phyloP scores from a whole-genome alignment of 371 early-diverging fungal genomes.

The Sporodiniella umbellata region DNA sequence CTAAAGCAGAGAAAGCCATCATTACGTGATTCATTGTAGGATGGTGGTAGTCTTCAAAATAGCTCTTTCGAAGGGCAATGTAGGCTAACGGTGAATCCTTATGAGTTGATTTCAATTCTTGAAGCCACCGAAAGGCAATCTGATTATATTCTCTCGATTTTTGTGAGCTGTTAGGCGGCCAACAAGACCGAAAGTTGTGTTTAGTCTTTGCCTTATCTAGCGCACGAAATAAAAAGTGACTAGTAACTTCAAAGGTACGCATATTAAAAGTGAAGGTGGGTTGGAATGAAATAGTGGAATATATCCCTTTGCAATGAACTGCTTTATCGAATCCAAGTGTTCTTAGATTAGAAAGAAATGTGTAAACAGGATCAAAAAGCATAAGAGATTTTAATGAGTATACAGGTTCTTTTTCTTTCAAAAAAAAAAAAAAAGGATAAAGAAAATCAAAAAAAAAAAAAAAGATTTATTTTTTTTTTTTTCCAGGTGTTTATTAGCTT shows the following conservation, averaged over 20 bases:
- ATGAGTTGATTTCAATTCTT: conserved; percentile 23
- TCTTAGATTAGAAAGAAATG: not conserved
- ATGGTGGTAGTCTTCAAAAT: conserved; percentile 41
- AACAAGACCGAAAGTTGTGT: conserved; percentile 23
- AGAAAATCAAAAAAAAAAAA: not conserved
- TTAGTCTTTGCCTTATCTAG: conserved; percentile 19
- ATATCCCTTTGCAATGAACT: not conserved
- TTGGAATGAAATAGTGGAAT: not conserved
- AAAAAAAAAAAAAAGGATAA: not conserved
- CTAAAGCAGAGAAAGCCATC: conserved; percentile 26
- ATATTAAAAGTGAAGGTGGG: conserved; percentile 7
- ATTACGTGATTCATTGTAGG: conserved; percentile 27
- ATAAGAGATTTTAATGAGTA: too few species aligned
- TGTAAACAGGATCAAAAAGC: not conserved
- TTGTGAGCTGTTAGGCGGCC: conserved; percentile 34
- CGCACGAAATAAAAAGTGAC: conserved; percentile 30
- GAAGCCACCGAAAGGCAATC: conserved; percentile 32
- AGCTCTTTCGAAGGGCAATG: conserved; percentile 29
- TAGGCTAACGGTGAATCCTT: conserved; percentile 11
- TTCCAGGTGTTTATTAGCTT: too few species aligned
- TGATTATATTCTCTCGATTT: conserved; percentile 34
- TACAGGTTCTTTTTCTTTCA: too few species aligned
- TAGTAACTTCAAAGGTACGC: conserved; percentile 30
- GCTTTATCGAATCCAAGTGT: not conserved
- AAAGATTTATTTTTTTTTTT: too few species aligned